Evolutionary conservation across 176 grass and related monocot genomes (phyloP).

Genomic region (Oryza australiensis): DNA sequence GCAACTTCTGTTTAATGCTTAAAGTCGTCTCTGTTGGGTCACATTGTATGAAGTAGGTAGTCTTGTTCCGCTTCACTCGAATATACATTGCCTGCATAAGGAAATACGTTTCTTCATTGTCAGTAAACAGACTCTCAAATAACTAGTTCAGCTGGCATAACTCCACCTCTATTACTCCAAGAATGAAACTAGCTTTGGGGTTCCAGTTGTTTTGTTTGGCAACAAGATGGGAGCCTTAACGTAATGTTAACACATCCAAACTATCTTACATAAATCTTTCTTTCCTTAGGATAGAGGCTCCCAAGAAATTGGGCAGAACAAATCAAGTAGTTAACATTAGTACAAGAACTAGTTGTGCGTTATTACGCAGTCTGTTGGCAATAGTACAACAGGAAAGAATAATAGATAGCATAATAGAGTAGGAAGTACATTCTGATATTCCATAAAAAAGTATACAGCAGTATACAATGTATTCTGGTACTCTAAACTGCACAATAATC

Average conservation of each 20-base stretch:
- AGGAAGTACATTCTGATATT: not conserved
- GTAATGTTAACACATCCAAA: not conserved
- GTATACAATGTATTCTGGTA: not conserved
- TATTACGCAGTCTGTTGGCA: not conserved
- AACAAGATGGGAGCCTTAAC: not conserved
- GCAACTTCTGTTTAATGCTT: slow-evolving; percentile 73
- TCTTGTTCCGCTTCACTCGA: slow-evolving; percentile 79
- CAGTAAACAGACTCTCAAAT: not conserved
- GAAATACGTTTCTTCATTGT: slow-evolving; percentile 10
- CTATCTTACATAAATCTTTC: not conserved
- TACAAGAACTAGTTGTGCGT: not conserved
- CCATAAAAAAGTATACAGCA: not conserved
- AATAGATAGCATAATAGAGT: not conserved
- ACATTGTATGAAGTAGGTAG: slow-evolving; percentile 80
- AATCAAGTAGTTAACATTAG: not conserved
- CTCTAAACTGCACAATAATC: not conserved
- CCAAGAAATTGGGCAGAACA: not conserved
- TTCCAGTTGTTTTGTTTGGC: not conserved
- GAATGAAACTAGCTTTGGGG: not conserved
- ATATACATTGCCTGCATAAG: slow-evolving; percentile 72
- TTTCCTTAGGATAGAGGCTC: not conserved
- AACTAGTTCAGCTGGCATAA: not conserved
- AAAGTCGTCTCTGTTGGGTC: slow-evolving; percentile 73
- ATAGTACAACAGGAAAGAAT: not conserved
- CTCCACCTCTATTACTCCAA: not conserved